Conservation (phyloP, 352 stramenopile species). For the Phytopythium ostracodes region DNA sequence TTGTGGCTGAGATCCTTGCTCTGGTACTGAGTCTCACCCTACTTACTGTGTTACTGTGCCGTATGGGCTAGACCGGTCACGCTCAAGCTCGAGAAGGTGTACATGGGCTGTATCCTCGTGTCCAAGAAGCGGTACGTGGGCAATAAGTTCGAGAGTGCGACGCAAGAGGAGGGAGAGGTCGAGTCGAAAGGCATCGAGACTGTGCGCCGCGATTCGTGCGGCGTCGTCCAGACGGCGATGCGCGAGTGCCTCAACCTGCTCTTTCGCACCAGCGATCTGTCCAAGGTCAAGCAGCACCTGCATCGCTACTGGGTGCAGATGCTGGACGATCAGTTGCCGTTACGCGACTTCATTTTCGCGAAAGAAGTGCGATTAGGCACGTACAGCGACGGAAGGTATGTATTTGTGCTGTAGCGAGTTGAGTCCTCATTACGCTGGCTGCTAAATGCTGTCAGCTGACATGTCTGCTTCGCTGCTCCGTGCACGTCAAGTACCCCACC, state of each 20-base stretch:
- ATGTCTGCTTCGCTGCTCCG: background rate
- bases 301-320: conserved; percentile 66
- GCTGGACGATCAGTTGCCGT: conserved; percentile 53
- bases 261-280: conserved; percentile 71
- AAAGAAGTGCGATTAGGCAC: conserved; percentile 85
- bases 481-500: conserved; percentile 43
- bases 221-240: conserved; percentile 78
- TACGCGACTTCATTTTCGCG: conserved; percentile 80
- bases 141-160: conserved; percentile 72
- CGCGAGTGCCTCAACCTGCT: conserved; percentile 52
- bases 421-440: background rate
- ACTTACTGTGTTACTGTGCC: background rate
- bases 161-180: conserved; percentile 46
- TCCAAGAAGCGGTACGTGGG: conserved; percentile 96
- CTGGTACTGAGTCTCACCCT: background rate
- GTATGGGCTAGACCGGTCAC: conserved; percentile 50
- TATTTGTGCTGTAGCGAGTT: no score
- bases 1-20: background rate
- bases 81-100: conserved; percentile 90
- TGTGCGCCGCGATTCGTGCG: conserved; percentile 91
- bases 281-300: conserved; percentile 56
- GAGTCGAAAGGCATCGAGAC: conserved; percentile 94
- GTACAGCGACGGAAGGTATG: conserved; percentile 59
- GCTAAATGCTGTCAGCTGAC: background rate
- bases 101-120: conserved; percentile 89